Evolutionary conservation across 257 asterid species (phyloP), one percentile per base, ranked within the genome.

Genomic region (Nicotiana benthamiana): DNA sequence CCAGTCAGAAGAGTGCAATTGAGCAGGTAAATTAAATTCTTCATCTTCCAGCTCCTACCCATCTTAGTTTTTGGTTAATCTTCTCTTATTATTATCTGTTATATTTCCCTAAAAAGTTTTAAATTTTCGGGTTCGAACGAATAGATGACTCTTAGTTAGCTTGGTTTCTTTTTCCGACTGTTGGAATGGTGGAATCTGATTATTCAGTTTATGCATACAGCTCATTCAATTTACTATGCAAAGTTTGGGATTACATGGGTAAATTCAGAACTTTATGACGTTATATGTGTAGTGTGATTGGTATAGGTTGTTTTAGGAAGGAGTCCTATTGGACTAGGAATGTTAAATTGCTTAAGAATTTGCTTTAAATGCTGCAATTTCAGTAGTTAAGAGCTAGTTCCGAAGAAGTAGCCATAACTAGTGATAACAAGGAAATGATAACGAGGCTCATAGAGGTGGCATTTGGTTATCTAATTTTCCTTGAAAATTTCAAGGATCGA

Each of bases 1-100:
- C 98, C 72, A 86, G 91, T 83, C 92, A 87, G 82, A 87, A 82
- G 80, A 90, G 93, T 67, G 87, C 84, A 59, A 59, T 92, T 83
- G 97, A 93, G 66, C 89, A 93, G 96, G 99, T 93, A 9, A 9
- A 40, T 40, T 40, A 40, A 57, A 40, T 48, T 46, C 6, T 60
- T 26, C 72, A 12, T 48, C 40, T 46, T 22, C 34, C 48, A 16
- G 26, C 26, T 30, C 0, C 74, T 16, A 28, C 18, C 24, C 48
- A 65, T 65, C 1, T 13, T 8, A 27, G 9, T 26, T 20, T 46
- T 65, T 20, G n/a, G 17, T 5, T 51, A 75, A 17, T 24, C 5
- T 51, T 13, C 7, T 54, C 72, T 18, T 9, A 16, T 27, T 7
- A 10, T 53, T 63, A n/a, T 5, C 20, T 54, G 20, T 9, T 5